Evolutionary conservation across 768 basidiomycete genomes (phyloP).

Genomic region (Termitomyces sp.): DNA sequence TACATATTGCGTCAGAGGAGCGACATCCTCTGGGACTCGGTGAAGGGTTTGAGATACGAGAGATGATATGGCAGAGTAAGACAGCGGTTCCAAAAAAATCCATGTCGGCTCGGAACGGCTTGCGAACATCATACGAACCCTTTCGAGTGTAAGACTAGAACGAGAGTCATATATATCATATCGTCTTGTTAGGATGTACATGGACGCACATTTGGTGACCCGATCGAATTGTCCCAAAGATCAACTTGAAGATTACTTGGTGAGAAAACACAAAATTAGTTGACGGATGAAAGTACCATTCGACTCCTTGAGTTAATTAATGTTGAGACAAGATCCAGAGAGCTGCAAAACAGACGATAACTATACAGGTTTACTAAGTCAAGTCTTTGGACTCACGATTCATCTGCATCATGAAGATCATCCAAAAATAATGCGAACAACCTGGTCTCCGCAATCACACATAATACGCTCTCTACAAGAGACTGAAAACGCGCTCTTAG

Average conservation of each 20-base stretch:
- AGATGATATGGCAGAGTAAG: slow-evolving; percentile 50
- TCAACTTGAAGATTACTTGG: slow-evolving; percentile 38
- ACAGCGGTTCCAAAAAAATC: slow-evolving; percentile 62
- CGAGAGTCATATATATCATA: not conserved
- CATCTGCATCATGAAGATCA: slow-evolving; percentile 73
- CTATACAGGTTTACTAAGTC: not conserved
- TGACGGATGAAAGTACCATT: slow-evolving; percentile 39
- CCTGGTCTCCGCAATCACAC: slow-evolving; percentile 65
- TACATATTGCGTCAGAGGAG: slow-evolving; percentile 51
- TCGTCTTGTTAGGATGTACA: not conserved
- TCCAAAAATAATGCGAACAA: slow-evolving; percentile 71
- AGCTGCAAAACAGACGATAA: slow-evolving; percentile 32
- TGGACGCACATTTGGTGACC: slow-evolving; percentile 46
- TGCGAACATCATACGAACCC: slow-evolving; percentile 54
- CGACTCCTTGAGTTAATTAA: slow-evolving; percentile 62
- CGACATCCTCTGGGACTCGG: slow-evolving; percentile 51
- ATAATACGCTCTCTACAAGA: slow-evolving; percentile 66
- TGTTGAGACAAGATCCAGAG: slow-evolving; percentile 62
- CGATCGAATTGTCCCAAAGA: slow-evolving; percentile 60
- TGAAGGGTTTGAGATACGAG: slow-evolving; percentile 66
- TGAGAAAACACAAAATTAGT: not conserved
- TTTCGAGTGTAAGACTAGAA: slow-evolving; percentile 42
- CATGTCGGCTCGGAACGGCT: slow-evolving; percentile 58
- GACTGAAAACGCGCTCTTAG: slow-evolving; percentile 68
- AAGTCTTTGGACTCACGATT: slow-evolving; percentile 39